Evolutionary conservation across 2,329 filamentous ascomycete species (phyloP), one percentile per base, ranked within the genome.

Genomic region (Exophiala mesophila): DNA sequence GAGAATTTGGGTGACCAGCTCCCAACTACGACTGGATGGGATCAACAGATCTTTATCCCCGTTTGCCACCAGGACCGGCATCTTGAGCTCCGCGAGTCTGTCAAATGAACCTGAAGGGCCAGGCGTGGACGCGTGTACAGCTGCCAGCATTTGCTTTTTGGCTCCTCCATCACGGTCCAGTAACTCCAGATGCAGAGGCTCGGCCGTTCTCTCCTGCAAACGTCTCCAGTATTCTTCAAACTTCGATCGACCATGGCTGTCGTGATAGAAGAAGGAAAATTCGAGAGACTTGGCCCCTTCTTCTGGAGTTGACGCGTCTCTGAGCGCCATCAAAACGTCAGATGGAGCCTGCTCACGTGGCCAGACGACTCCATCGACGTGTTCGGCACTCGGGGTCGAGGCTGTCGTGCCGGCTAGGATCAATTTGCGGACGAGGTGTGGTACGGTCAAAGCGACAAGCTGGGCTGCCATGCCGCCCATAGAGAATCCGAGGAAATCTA

Each of bases 401-500:
- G 44, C 45, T 7, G 34, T 33, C 9, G 47, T 41, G 6, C 43
- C 39, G 30, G 37, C 31, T n/a, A 49, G 37, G 16, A 49, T 34
- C 39, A 49, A 24, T 23, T 45, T 42, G 2, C 42, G 41, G 33
- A 47, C 16, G 15, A 50, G 36, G n/a, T 50, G 35, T 17, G 44
- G 44, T 18, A 32, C 43, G 3, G 43, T 46, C 20, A 45, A 33
- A 4, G 46, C 47, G 4, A 34, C 28, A 39, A 44, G 41, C 23
- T 47, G 47, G 24, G 32, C 47, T 12, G 39, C 37, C 18, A 40
- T 39, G 3, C 47, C 47, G 19, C 44, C 47, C 43, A 50, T 41
- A 20, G 44, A 46, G 30, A 50, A 50, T 15, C 47, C 47, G 6
- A 50, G 34, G 13, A 50, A 34, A 16, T 50, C 47, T 26, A 50